These are phyloP conservation scores for Tagetes erecta DNA, from an alignment of 129 eudicot genomes.

Conservation along the genomic window DNA sequence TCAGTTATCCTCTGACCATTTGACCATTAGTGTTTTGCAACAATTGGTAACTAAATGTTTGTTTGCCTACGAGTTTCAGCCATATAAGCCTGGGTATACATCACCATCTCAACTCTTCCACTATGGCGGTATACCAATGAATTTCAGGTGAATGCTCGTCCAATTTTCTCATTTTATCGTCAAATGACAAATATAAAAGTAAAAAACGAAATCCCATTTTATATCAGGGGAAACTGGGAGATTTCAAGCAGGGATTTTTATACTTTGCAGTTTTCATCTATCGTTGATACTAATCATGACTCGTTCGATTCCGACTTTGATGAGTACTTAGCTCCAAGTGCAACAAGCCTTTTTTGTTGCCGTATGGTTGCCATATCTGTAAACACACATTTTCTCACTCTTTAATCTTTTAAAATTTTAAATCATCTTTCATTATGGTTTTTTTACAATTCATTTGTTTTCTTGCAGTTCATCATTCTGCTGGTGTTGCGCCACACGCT, in stretches of 20 bases:
- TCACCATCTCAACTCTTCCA: slow-evolving; percentile 56
- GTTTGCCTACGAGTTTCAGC: slow-evolving; percentile 47
- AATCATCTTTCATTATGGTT: not conserved
- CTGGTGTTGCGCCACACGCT: slow-evolving; percentile 66
- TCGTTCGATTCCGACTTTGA: slow-evolving; percentile 40
- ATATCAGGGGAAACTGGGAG: slow-evolving; percentile 67
- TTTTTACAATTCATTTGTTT: not conserved
- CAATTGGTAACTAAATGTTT: not conserved
- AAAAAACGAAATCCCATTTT: not conserved
- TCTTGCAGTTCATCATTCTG: slow-evolving; percentile 53
- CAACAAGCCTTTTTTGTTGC: slow-evolving; percentile 60
- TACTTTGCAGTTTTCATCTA: slow-evolving; percentile 37
- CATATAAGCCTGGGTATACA: slow-evolving; percentile 62
- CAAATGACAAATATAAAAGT: not conserved
- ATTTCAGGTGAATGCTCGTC: slow-evolving; percentile 52
- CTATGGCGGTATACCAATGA: slow-evolving; percentile 49
- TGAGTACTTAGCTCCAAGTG: slow-evolving; percentile 36
- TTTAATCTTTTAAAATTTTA: not conserved
- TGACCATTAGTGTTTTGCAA: not conserved
- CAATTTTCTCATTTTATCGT: not conserved
- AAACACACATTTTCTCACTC: slow-evolving; percentile 32
- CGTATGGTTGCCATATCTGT: slow-evolving; percentile 65
- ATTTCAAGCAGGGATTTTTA: slow-evolving; percentile 51
- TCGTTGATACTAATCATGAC: slow-evolving; percentile 35
- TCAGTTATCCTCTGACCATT: not conserved